A percentile compares a stretch with the other conserved stretches of the same genome.
These are phyloP conservation scores for Penicillium corylophilum DNA, from an alignment of 2,329 filamentous ascomycete species.

Conservation along the genomic window DNA sequence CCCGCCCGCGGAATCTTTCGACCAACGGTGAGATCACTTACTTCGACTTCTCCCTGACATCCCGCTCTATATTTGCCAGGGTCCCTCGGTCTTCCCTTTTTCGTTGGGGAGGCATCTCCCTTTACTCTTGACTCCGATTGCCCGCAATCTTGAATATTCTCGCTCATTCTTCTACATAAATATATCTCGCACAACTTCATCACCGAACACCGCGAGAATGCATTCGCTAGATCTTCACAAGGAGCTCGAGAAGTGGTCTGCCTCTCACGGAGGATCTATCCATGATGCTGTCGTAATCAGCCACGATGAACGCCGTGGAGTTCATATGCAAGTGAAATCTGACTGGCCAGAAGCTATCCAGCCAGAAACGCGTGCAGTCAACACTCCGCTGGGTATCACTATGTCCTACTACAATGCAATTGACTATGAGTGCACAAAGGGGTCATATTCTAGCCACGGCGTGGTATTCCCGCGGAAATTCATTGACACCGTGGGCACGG, in stretches of 20 bases:
- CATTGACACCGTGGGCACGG: constrained; percentile 51
- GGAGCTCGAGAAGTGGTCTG: constrained; percentile 35
- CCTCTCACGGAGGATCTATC: constrained; percentile 31
- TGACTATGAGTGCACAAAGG: constrained; percentile 17
- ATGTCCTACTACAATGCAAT: constrained; percentile 41
- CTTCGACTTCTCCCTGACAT: background rate
- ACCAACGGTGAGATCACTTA: constrained; percentile 13
- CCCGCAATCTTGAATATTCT: background rate
- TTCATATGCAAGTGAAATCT: constrained; percentile 36
- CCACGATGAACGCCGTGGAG: constrained; percentile 34
- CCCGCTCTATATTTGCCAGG: background rate
- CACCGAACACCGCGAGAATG: background rate
- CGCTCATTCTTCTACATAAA: background rate
- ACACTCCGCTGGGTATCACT: constrained; percentile 34
- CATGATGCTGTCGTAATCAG: constrained; percentile 35
- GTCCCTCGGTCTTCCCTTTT: background rate
- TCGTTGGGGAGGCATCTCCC: background rate
- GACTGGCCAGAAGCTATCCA: constrained; percentile 25
- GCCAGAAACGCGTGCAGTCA: constrained; percentile 36
- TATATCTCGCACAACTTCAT: constrained; percentile 6
- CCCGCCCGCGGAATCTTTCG: constrained; percentile 24
- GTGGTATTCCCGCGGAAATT: constrained; percentile 52
- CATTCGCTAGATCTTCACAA: constrained; percentile 27
- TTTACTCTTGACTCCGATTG: background rate
- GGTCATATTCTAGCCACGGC: constrained; percentile 31